phyloP scores from a whole-genome alignment of 768 basidiomycete species.

The Leccinum boreale region DNA sequence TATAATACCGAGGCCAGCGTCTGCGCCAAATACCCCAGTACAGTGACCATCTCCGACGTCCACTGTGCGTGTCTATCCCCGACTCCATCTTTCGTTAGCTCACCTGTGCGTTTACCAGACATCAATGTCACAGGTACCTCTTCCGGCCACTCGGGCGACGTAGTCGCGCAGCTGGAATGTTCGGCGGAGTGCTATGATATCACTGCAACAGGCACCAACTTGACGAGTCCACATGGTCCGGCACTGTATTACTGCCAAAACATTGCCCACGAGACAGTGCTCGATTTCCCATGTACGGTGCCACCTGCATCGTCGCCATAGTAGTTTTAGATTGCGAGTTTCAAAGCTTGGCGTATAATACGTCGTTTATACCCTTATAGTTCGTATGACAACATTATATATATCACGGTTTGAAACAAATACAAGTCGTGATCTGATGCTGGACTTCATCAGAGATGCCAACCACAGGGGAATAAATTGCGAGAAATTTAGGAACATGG shows the following conservation, averaged over 20 bases:
- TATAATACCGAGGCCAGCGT: constrained; percentile 32
- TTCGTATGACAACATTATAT: no score
- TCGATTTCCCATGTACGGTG: constrained; percentile 27
- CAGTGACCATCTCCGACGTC: constrained; percentile 39
- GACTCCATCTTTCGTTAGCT: neutral
- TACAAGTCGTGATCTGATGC: no score
- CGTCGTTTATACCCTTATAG: no score
- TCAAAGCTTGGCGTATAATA: no score
- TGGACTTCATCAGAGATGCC: no score
- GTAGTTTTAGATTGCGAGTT: no score
- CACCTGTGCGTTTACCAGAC: constrained; percentile 14
- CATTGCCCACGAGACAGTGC: constrained; percentile 27
- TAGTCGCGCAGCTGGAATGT: constrained; percentile 43
- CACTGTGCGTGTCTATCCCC: constrained; percentile 32
- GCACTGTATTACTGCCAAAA: constrained; percentile 36
- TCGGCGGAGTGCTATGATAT: constrained; percentile 36
- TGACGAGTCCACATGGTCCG: constrained; percentile 31
- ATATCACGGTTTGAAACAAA: no score
- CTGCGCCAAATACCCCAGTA: constrained; percentile 39
- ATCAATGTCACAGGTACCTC: constrained; percentile 43
- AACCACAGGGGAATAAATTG: no score
- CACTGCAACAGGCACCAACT: constrained; percentile 30
- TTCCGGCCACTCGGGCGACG: constrained; percentile 36
- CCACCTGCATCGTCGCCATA: constrained; percentile 4
- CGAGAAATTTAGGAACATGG: no score